phyloP scores from a whole-genome alignment of 2,329 filamentous ascomycete species.

The Chrysosporium queenslandicum region DNA sequence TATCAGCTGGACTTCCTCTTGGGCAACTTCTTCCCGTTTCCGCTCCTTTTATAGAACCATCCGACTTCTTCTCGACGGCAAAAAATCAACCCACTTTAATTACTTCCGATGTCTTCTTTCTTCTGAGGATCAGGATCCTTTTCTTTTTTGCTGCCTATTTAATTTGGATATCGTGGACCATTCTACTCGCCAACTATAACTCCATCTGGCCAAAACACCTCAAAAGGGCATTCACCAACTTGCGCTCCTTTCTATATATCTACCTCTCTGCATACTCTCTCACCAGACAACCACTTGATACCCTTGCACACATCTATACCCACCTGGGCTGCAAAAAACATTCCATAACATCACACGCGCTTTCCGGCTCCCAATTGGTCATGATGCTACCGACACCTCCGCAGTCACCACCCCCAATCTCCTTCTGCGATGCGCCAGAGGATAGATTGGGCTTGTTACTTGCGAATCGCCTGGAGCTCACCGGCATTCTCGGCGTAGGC shows the following conservation, averaged over 20 bases:
- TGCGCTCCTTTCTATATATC: too few species aligned
- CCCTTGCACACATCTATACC: too few species aligned
- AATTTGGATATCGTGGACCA: not conserved
- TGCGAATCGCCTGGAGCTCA: conserved; percentile 72
- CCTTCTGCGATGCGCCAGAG: conserved; percentile 58
- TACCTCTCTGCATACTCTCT: too few species aligned
- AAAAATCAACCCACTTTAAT: not conserved
- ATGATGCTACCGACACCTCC: conserved; percentile 40
- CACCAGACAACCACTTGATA: too few species aligned
- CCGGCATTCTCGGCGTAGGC: conserved; percentile 77
- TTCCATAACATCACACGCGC: too few species aligned
- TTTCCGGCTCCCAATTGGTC: not conserved
- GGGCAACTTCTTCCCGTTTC: conserved; percentile 3
- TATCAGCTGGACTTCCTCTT: conserved; percentile 7
- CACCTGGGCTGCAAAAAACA: too few species aligned
- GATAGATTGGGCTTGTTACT: conserved; percentile 77
- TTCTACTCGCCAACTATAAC: not conserved
- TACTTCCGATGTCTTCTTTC: conserved; percentile 6
- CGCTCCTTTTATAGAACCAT: conserved; percentile 1
- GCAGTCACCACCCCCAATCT: conserved; percentile 32
- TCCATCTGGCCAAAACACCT: too few species aligned
- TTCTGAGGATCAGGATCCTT: conserved; percentile 15
- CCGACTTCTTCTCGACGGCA: conserved; percentile 6
- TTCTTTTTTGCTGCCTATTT: not conserved
- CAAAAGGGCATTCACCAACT: too few species aligned